Conservation (phyloP, 2,329 filamentous ascomycete species). For the Xylaria multiplex region DNA sequence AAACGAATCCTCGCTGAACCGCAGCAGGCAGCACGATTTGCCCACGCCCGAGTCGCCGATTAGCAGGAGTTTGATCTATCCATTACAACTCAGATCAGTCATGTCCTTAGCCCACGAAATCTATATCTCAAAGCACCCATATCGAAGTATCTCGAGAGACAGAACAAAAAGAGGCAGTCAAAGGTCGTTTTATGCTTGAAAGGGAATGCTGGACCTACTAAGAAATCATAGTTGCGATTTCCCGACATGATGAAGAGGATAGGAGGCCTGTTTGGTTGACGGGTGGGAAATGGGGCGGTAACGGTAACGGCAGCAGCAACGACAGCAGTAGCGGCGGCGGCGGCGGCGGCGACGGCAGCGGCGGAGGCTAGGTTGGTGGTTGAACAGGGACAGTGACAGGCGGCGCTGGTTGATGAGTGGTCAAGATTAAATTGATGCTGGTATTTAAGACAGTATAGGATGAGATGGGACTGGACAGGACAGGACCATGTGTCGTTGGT, state of each 20-base stretch:
- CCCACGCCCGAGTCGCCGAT: slow-evolving; percentile 97
- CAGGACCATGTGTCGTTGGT: slow-evolving; percentile 34
- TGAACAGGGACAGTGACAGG: slow-evolving; percentile 26
- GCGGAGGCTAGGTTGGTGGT: slow-evolving; percentile 15
- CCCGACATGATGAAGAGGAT: slow-evolving; percentile 77
- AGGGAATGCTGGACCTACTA: slow-evolving; percentile 69
- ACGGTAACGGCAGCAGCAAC: slow-evolving; percentile 3
- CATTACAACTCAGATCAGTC: slow-evolving; percentile 37
- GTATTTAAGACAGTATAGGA: slow-evolving; percentile 13
- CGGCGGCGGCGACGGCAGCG: slow-evolving; percentile 1
- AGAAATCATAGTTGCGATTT: slow-evolving; percentile 98
- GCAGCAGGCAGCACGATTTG: slow-evolving; percentile 95
- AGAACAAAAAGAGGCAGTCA: not conserved
- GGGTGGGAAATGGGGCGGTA: slow-evolving; percentile 14
- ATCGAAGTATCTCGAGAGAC: not conserved
- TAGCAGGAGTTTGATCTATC: slow-evolving; percentile 92
- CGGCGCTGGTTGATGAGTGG: slow-evolving; percentile 21
- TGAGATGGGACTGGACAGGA: slow-evolving; percentile 16
- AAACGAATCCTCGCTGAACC: slow-evolving; percentile 97
- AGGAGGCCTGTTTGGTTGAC: slow-evolving; percentile 22
- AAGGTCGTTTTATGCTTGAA: slow-evolving; percentile 17
- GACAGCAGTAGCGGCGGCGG: slow-evolving; percentile 7
- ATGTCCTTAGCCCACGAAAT: not conserved
- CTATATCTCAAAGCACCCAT: not conserved
- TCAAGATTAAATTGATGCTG: slow-evolving; percentile 19